Conservation (phyloP, 805 yeast genomes). For the Schwanniomyces yamadae region DNA sequence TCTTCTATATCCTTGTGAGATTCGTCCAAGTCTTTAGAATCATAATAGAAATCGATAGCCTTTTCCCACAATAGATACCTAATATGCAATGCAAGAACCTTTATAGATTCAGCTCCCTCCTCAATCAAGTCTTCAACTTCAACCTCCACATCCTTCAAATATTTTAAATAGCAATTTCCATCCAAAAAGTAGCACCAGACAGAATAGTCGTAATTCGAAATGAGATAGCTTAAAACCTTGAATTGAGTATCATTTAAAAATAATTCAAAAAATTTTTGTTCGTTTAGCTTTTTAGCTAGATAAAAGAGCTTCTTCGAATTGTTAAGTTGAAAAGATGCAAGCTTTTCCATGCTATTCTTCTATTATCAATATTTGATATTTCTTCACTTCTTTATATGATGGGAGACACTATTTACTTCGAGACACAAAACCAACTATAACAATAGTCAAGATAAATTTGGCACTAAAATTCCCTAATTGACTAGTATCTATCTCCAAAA, state of each 20-base stretch:
- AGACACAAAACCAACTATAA: too few species aligned
- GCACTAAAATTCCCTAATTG: too few species aligned
- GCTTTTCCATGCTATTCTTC: constrained; percentile 33
- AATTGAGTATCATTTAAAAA: constrained; percentile 36
- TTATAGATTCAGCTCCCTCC: constrained; percentile 39
- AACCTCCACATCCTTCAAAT: constrained; percentile 32
- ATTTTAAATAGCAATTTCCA: constrained; percentile 31
- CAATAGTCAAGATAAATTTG: too few species aligned
- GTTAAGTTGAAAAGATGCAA: constrained; percentile 36
- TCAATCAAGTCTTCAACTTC: constrained; percentile 38
- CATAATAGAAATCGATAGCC: constrained; percentile 52
- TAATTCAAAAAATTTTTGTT: constrained; percentile 31
- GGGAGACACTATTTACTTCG: too few species aligned
- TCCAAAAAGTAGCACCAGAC: constrained; percentile 39
- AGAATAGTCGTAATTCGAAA: constrained; percentile 27
- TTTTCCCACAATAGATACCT: constrained; percentile 73
- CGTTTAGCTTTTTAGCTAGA: constrained; percentile 34
- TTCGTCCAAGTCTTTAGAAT: constrained; percentile 19
- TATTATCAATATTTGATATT: too few species aligned
- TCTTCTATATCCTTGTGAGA: constrained; percentile 27
- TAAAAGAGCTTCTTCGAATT: constrained; percentile 30
- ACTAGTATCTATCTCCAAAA: too few species aligned
- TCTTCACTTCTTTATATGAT: too few species aligned
- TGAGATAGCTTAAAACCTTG: constrained; percentile 28
- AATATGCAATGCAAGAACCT: constrained; percentile 54